Evolutionary conservation across 768 basidiomycete species (phyloP).

Genomic region (Auricularia cornea): DNA sequence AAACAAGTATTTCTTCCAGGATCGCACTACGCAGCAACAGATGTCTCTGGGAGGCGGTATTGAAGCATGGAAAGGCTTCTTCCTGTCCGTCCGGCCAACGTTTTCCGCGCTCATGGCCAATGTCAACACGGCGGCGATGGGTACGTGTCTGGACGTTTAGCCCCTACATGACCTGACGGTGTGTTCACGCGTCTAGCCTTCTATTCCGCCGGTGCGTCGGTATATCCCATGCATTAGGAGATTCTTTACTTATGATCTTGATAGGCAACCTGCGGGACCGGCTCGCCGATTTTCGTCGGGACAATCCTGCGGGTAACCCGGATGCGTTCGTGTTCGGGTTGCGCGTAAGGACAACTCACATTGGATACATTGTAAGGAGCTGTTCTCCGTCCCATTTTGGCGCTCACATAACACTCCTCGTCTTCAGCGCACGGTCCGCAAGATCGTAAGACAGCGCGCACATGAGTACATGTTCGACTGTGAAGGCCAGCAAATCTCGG

Average conservation of each 20-base stretch:
- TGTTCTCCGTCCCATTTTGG: background rate
- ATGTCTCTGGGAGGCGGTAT: conserved; percentile 39
- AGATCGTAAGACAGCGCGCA: conserved; percentile 38
- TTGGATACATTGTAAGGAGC: conserved; percentile 2
- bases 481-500: conserved; percentile 48
- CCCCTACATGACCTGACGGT: no score
- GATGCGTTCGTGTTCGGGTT: conserved; percentile 59
- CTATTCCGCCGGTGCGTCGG: conserved; percentile 22
- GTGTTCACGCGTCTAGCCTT: conserved; percentile 29
- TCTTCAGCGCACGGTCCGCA: conserved; percentile 55
- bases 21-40: conserved; percentile 12
- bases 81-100: conserved; percentile 32
- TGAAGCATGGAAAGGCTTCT: conserved; percentile 49
- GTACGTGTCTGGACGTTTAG: no score
- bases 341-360: conserved; percentile 53
- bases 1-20: conserved; percentile 46
- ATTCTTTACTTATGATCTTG: no score
- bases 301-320: conserved; percentile 51
- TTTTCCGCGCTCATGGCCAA: conserved; percentile 44
- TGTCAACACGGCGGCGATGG: conserved; percentile 46
- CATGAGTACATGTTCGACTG: conserved; percentile 43
- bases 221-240: no score
- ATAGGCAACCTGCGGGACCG: conserved; percentile 53
- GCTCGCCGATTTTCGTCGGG: conserved; percentile 40
- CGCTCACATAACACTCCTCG: background rate